phyloP scores from a whole-genome alignment of 2,329 filamentous ascomycete genomes.

The Alternaria sp. region DNA sequence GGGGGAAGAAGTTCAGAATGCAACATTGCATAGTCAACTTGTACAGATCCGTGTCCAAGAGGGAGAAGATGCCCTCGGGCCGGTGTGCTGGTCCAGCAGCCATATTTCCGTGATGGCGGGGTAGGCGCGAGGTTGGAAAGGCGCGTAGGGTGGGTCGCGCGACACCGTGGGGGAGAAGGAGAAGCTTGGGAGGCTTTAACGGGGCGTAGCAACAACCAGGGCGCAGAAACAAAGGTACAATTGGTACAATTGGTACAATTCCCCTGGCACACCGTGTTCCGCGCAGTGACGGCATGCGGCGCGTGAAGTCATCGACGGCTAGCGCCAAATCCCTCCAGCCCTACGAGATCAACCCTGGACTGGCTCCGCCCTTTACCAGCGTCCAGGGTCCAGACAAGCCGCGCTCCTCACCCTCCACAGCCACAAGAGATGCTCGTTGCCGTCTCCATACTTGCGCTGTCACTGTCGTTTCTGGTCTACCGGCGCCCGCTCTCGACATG shows the following conservation, averaged over 20 bases:
- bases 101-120: slow-evolving; percentile 43
- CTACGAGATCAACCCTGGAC: slow-evolving; percentile 21
- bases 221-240: not conserved
- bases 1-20: slow-evolving; percentile 88
- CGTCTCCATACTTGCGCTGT: slow-evolving; percentile 50
- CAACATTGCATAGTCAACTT: slow-evolving; percentile 96
- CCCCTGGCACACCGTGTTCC: slow-evolving; percentile 6
- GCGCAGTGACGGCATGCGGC: slow-evolving; percentile 22
- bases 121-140: slow-evolving; percentile 22
- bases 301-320: slow-evolving; percentile 23
- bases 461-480: slow-evolving; percentile 49
- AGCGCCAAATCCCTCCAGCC: slow-evolving; percentile 28
- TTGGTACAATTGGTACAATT: not conserved
- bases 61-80: slow-evolving; percentile 55
- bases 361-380: slow-evolving; percentile 17
- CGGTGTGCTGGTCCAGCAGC: slow-evolving; percentile 29
- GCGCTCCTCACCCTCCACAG: slow-evolving; percentile 29
- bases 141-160: slow-evolving; percentile 14
- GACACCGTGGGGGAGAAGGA: not conserved
- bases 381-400: slow-evolving; percentile 24
- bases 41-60: slow-evolving; percentile 75
- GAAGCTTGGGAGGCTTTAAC: not conserved
- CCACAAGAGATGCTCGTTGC: slow-evolving; percentile 50
- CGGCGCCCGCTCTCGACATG: slow-evolving; percentile 50
- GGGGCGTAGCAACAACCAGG: not conserved